These are phyloP conservation scores for Phytophthora vignae DNA, from an alignment of 352 stramenopile species.

Conservation along the genomic window DNA sequence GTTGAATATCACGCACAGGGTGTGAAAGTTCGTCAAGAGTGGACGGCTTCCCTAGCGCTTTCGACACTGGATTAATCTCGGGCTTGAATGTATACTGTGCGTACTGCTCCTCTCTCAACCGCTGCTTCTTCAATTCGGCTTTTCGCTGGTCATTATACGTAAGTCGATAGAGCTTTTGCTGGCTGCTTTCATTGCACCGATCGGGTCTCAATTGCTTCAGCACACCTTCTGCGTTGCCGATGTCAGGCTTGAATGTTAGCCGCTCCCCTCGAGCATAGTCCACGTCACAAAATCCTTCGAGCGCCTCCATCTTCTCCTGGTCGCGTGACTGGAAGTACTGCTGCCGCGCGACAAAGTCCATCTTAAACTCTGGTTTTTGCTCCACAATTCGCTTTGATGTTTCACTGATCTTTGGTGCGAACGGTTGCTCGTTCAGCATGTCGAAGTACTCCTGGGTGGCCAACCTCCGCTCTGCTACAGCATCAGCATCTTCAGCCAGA, in stretches of 20 bases:
- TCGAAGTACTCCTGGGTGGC: conserved; percentile 81
- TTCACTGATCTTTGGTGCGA: conserved; percentile 68
- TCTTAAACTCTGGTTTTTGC: conserved; percentile 75
- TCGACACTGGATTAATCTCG: conserved; percentile 79
- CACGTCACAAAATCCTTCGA: conserved; percentile 56
- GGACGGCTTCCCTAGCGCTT: conserved; percentile 58
- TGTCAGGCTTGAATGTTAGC: conserved; percentile 79
- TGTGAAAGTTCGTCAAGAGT: conserved; percentile 58
- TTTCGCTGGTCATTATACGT: conserved; percentile 73
- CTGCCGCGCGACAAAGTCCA: conserved; percentile 80
- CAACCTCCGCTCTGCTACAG: conserved; percentile 49
- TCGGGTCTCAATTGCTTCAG: conserved; percentile 72
- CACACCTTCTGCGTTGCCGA: conserved; percentile 77
- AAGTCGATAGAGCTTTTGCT: conserved; percentile 70
- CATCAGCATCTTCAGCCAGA: conserved; percentile 61
- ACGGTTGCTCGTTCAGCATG: conserved; percentile 65
- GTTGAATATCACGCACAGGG: conserved; percentile 39
- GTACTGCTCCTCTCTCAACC: conserved; percentile 60
- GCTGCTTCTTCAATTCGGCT: conserved; percentile 68
- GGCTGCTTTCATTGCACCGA: conserved; percentile 58
- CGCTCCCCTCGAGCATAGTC: conserved; percentile 40
- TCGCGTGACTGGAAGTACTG: conserved; percentile 74
- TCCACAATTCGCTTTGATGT: conserved; percentile 59
- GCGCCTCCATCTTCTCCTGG: conserved; percentile 62
- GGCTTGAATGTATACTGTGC: conserved; percentile 80